Base-by-base conservation (phyloP, 345 rosid species). In the Rhizophora apiculata region DNA sequence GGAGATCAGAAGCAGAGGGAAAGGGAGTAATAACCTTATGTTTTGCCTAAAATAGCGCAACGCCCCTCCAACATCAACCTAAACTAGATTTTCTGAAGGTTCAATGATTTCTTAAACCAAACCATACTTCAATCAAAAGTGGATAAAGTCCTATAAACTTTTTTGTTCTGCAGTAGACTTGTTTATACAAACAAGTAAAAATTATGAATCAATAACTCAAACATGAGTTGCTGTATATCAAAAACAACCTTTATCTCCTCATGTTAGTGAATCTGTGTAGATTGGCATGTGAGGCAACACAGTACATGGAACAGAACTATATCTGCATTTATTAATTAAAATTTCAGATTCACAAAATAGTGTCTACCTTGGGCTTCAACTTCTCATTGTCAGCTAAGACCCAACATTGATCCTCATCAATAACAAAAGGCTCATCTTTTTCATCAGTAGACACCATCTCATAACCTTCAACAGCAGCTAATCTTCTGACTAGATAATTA, bases 321-420 rank as follows among this genome's bases (percentile, higher is more conserved):
- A 6, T 43, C 34, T 31, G 60, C 32, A 52, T 60, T 32, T 43
- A 32, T 54, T 5, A 29, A 67, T 60, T 26, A 27, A 21, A 52
- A 21, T 48, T 58, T 21, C 22, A 59, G 4, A 53, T 19, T 53
- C 24, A 10, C 26, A 0, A n/a, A 62, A 49, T 1, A 58, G 30
- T 46, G 64, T 56, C 8, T 86, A 95, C 98, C 97, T 92, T 83
- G 70, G 94, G 83, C 80, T 84, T 85, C 81, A 92, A 60, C 39
- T 82, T 85, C 34, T 84, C 85, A 68, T 95, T 89, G 75, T 90
- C 96, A 74, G 92, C 96, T 77, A 85, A 60, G 34, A 96, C 91
- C 99, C 99, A 92, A 69, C 99, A 96, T 53, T 89, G 83, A 71
- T 87, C 90, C 74, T 80, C 83, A 13, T 86, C 84, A 27, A 96